Evolutionary conservation across 1,139 yeast species (phyloP), one percentile per base, ranked within the genome.

Genomic region (Geotrichum carabidarum): DNA sequence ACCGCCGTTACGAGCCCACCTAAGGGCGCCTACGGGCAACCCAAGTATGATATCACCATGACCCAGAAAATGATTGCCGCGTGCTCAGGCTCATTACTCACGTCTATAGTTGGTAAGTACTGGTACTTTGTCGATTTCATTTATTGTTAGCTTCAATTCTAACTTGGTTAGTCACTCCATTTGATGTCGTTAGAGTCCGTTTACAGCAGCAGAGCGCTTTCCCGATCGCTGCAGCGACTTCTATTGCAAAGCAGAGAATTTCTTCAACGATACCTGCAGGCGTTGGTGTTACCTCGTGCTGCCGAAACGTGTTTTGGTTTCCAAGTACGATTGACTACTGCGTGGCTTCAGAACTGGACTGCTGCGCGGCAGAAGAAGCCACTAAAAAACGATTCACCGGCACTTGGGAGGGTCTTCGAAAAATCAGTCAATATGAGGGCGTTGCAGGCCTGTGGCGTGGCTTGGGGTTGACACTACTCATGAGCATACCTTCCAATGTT

Each of bases 401-500:
- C 4, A 87, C 95, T 0, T 78, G 82, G 69, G 88, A 86, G 58
- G 95, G 96, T 0, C 76, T 91, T 59, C 63, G 72, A 5, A 78
- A 79, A 53, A 89, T 91, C 34, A 76, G 83, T 1, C 73, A 76
- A 35, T 75, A 79, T 45, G 99, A 93, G 69, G 99, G 99, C 0
- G 38, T 81, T 0, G 57, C 77, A 0, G 84, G 96, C 0, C 74
- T 94, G 18, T 93, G 97, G 95, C 74, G 99, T 50, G 99, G 99
- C 0, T 77, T 94, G 37, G 80, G 94, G 0, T 70, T 93, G 32
- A 89, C 95, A 0, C 71, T 93, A 14, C 60, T 89, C 22, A 94
- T 93, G 96, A 89, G 97, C 0, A 75, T 91, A 0, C 99, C 99
- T 0, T 81, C 97, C 0, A 93, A 91, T 64, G 87, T 93, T 56